Percentiles rank a stretch among this genome's conserved stretches.
phyloP scores from a whole-genome alignment of 108 stramenopile genomes.

The Pseudonitzschia multiseries region DNA sequence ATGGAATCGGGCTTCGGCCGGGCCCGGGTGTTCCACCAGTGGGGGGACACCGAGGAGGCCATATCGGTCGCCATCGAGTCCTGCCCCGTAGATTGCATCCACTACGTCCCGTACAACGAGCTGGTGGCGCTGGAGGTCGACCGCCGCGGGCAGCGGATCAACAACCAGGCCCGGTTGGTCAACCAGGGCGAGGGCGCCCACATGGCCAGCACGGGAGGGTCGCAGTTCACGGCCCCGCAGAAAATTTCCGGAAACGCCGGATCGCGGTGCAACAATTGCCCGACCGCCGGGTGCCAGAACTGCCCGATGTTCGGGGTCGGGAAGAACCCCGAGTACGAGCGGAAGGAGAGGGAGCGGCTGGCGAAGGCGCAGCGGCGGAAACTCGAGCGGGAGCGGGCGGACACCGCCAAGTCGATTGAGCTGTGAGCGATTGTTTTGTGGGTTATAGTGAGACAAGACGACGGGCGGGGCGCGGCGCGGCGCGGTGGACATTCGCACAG shows the following conservation, averaged over 20 bases:
- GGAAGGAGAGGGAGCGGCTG: constrained; percentile 62
- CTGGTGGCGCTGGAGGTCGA: constrained; percentile 73
- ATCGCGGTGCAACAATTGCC: constrained; percentile 83
- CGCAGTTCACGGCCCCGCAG: constrained; percentile 67
- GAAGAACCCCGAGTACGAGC: constrained; percentile 82
- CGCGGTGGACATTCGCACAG: no score
- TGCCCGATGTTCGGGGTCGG: constrained; percentile 88
- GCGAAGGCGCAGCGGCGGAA: constrained; percentile 53
- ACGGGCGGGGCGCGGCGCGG: no score
- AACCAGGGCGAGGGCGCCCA: constrained; percentile 59
- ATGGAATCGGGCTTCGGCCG: constrained; percentile 89
- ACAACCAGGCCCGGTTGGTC: constrained; percentile 85
- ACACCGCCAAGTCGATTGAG: constrained; percentile 90
- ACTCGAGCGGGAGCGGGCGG: constrained; percentile 75
- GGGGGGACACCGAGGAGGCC: constrained; percentile 87
- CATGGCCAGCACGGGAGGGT: constrained; percentile 43
- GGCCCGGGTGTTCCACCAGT: constrained; percentile 88
- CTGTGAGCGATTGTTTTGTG: constrained; percentile 76
- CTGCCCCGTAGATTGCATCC: constrained; percentile 94
- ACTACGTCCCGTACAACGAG: constrained; percentile 88
- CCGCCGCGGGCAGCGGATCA: constrained; percentile 81
- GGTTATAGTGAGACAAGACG: no score
- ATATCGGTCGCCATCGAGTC: constrained; percentile 85
- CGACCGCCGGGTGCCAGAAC: constrained; percentile 44
- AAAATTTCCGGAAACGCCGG: constrained; percentile 73